Evolutionary conservation across 805 yeast species (phyloP), one percentile per base, ranked within the genome.

Genomic region (Metschnikowia gelsemii): DNA sequence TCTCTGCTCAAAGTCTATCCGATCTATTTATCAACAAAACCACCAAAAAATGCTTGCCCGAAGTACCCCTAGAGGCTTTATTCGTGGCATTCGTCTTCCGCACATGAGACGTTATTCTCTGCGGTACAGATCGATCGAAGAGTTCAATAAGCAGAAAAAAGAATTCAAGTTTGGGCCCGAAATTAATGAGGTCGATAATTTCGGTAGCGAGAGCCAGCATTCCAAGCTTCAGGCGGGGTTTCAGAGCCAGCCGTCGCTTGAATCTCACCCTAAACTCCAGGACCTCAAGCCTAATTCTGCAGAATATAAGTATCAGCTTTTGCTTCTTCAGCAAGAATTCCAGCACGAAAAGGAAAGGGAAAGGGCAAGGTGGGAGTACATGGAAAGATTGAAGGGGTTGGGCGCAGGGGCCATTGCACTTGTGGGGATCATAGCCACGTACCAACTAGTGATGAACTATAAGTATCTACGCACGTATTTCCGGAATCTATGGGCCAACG

Each of bases 301-400:
- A 1, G 73, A 70, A 28, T 66, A 63, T 47, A 67, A 64, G 48
- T 58, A 65, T 20, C 60, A 58, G 49, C 55, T 60, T 16, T 38
- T 52, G 35, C 29, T 49, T 23, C 54, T 69, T 8, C 63, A 63
- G 29, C 51, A 63, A 41, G 66, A 59, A 31, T 51, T 37, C 38
- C 50, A 55, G 34, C 28, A 39, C 19, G 51, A 57, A 14, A 67
- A 63, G 30, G 59, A 58, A 32, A 61, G 53, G 31, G 49, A 59
- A 18, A 42, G 58, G 18, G 50, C 55, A 43, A 47, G 64, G 18
- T 64, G 60, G 45, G 79, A 76, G 51, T 49, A 63, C 38, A 59
- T 58, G 27, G 75, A 75, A 52, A 63, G 73, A 38, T 44, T 72
- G 37, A 72, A 73, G 47, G 79, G 77, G 0, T 52, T 70, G 3